Conservation (phyloP, 768 basidiomycete species). For the Lactarius evosmus region DNA sequence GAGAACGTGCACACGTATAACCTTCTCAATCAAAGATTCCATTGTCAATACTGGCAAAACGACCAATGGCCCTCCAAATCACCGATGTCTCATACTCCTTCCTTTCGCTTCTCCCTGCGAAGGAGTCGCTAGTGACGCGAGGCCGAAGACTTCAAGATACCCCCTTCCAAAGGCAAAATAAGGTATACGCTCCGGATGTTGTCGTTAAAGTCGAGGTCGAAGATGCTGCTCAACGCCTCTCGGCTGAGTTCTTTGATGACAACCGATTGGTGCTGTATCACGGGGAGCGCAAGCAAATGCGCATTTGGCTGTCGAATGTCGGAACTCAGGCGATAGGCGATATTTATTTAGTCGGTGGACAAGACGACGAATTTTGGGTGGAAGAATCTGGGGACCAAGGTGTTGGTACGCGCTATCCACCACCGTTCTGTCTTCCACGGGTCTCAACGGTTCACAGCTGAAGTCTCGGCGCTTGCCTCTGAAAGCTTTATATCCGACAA, state of each 20-base stretch:
- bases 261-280: constrained; percentile 52
- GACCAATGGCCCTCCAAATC: constrained; percentile 52
- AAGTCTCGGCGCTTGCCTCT: constrained; percentile 25
- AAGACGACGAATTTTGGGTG: constrained; percentile 64
- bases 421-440: constrained; percentile 3
- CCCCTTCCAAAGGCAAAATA: constrained; percentile 59
- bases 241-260: constrained; percentile 54
- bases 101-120: constrained; percentile 64
- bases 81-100: constrained; percentile 64
- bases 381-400: constrained; percentile 31
- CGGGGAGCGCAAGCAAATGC: constrained; percentile 61
- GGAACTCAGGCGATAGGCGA: constrained; percentile 61
- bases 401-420: constrained; percentile 14
- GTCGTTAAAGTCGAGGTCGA: constrained; percentile 59
- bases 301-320: constrained; percentile 61
- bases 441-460: constrained; percentile 2
- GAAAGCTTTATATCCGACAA: constrained; percentile 52
- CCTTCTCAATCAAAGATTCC: constrained; percentile 46
- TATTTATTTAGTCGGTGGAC: constrained; percentile 63
- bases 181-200: constrained; percentile 69
- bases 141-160: constrained; percentile 79
- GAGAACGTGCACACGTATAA: constrained; percentile 6
- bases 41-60: constrained; percentile 54
- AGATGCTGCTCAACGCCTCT: constrained; percentile 61
- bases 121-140: constrained; percentile 63